Evolutionary conservation across 257 asterid genomes (phyloP), one percentile per base, ranked within the genome.

Genomic region (Solanum sparsipilum): DNA sequence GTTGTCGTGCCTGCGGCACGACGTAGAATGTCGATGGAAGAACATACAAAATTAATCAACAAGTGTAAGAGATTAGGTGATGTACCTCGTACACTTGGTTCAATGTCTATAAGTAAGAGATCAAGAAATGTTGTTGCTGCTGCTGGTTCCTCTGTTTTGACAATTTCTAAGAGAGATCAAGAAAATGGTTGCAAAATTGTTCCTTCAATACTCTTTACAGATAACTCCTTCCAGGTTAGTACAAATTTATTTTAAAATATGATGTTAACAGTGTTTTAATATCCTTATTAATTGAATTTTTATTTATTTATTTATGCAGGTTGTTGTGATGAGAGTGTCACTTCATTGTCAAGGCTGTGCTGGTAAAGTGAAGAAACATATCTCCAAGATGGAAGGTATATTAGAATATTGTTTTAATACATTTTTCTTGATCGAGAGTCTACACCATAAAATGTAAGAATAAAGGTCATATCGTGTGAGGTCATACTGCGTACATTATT

Each of bases 331-430:
- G 98, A 96, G 94, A 88, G 98, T 96, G n/a, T 94, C 98, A 23
- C 92, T 96, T 87, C 98, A 96, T 88, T 96, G 98, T 86, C 93
- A 95, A 93, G 98, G 96, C 29, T 96, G 98, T 88, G 98, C 98
- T 87, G 94, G 94, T 81, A 94, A 94, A 93, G 91, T 96, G 20
- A 93, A 92, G 93, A 96, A 93, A 86, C 98, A 96, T 92, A 85
- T 94, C 20, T 94, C 98, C 86, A 94, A 91, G 91, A 95, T 95
- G 98, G 98, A 94, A 93, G 98, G 98, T 95, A 89, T 27, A 18
- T 34, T 39, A 23, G 13, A 60, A 60, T 13, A 60, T 9, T 60
- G 12, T 60, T 60, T 21, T 23, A 7, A 60, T 60, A 63, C 15
- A 10, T 63, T n/a, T 63, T 58, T 58, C 12, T 58, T 58, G 12